Percentiles rank a stretch among this genome's conserved stretches.
Conservation (phyloP, 2,329 filamentous ascomycete genomes). For the Chaetoscypha palmicola region DNA sequence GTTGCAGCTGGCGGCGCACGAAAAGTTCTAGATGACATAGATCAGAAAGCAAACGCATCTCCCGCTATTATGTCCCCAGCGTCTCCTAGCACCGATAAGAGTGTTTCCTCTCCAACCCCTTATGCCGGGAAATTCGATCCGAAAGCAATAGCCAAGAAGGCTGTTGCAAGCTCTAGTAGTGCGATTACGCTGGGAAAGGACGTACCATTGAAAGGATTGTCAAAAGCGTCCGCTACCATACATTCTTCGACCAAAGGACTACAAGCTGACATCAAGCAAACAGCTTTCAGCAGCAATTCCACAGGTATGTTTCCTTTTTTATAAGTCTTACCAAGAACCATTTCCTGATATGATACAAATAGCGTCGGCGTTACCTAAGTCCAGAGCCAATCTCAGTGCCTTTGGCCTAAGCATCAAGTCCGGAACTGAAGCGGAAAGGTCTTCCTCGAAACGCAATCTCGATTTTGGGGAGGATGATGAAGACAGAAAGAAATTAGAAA, state of each 20-base stretch:
- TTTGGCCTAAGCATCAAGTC: slow-evolving; percentile 74
- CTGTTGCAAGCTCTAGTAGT: slow-evolving; percentile 51
- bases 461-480: slow-evolving; percentile 86
- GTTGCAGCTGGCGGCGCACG: slow-evolving; percentile 57
- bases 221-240: slow-evolving; percentile 38
- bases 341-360: slow-evolving; percentile 13
- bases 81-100: slow-evolving; percentile 42
- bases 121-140: slow-evolving; percentile 80
- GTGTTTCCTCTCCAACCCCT: slow-evolving; percentile 45
- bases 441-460: slow-evolving; percentile 64
- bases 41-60: slow-evolving; percentile 53
- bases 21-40: slow-evolving; percentile 66
- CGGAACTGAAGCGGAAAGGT: slow-evolving; percentile 57
- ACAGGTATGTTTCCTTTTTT: slow-evolving; percentile 31
- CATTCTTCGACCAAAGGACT: slow-evolving; percentile 34
- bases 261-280: slow-evolving; percentile 37
- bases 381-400: slow-evolving; percentile 66
- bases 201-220: slow-evolving; percentile 41
- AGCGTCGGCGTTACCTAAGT: slow-evolving; percentile 54
- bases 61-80: slow-evolving; percentile 41
- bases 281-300: slow-evolving; percentile 34
- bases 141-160: slow-evolving; percentile 78
- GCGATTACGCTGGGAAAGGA: slow-evolving; percentile 49
- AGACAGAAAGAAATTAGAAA: slow-evolving; percentile 80
- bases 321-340: neutral